phyloP scores from a whole-genome alignment of 371 early-diverging fungal genomes.

The Coemansia sp. region DNA sequence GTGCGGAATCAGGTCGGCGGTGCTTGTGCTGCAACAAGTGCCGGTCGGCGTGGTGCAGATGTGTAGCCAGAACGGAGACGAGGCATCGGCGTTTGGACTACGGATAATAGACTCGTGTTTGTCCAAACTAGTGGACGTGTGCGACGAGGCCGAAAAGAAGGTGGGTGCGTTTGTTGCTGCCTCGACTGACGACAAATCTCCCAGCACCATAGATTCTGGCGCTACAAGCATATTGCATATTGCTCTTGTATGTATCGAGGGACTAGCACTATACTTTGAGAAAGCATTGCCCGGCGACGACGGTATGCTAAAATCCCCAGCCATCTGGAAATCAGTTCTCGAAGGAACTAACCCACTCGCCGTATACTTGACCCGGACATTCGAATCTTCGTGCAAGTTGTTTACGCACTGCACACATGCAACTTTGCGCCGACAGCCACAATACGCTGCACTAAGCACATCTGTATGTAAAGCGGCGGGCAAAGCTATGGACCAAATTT shows the following conservation, averaged over 20 bases:
- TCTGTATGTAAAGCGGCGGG: conserved; percentile 5
- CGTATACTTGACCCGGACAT: conserved; percentile 15
- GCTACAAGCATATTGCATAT: conserved; percentile 2
- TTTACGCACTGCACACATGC: conserved; percentile 7
- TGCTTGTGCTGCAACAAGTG: conserved; percentile 9
- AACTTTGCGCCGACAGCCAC: neutral
- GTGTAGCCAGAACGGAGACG: conserved; percentile 16
- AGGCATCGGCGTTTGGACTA: conserved; percentile 10
- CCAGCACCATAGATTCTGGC: neutral
- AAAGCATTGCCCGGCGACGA: conserved; percentile 15
- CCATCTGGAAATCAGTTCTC: conserved; percentile 32
- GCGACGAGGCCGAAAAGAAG: conserved; percentile 12
- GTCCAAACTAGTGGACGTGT: conserved; percentile 11
- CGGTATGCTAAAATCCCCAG: conserved; percentile 17
- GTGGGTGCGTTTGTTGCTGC: conserved; percentile 3
- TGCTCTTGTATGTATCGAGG: conserved; percentile 3
- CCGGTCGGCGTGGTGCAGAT: conserved; percentile 11
- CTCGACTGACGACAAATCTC: neutral
- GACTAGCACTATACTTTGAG: conserved; percentile 7
- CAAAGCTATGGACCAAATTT: conserved; percentile 13
- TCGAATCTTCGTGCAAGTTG: conserved; percentile 18
- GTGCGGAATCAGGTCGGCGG: conserved; percentile 12
- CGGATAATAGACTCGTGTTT: conserved; percentile 24
- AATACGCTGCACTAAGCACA: neutral
- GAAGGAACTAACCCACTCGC: conserved; percentile 25